phyloP scores from a whole-genome alignment of 139 green algal genomes.

The Coelastrella sp. region DNA sequence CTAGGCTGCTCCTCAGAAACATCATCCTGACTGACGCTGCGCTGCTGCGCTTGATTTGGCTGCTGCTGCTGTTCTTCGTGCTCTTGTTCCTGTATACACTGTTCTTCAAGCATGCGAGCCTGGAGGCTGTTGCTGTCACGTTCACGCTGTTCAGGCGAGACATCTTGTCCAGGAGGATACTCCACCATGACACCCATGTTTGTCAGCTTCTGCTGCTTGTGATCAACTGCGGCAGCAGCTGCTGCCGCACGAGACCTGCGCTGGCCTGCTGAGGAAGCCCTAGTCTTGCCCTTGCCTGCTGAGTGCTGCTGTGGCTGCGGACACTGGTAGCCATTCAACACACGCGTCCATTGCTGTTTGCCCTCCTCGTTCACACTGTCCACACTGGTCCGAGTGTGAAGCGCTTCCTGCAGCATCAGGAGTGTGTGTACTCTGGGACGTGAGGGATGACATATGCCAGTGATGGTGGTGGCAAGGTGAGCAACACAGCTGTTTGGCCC shows the following conservation, averaged over 20 bases:
- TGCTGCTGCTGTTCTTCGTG: not conserved
- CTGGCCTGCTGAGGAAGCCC: not conserved
- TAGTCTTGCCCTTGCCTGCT: not conserved
- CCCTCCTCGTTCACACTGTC: too few species aligned
- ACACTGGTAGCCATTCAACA: not conserved
- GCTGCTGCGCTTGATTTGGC: too few species aligned
- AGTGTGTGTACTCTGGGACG: too few species aligned
- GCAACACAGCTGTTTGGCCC: too few species aligned
- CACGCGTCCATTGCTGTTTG: not conserved
- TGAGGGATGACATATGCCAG: too few species aligned
- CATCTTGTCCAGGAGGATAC: too few species aligned
- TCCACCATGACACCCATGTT: not conserved
- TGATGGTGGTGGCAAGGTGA: too few species aligned
- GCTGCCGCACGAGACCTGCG: not conserved
- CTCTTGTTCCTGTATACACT: not conserved
- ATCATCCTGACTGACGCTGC: too few species aligned
- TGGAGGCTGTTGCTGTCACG: not conserved
- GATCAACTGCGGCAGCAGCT: not conserved
- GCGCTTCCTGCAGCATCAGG: too few species aligned
- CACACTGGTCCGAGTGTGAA: too few species aligned
- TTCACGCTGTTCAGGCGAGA: not conserved
- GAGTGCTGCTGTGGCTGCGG: not conserved
- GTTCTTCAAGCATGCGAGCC: not conserved
- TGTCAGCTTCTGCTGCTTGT: slow-evolving; percentile 6
- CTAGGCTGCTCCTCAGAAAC: not conserved